Base-by-base conservation (phyloP, 2,329 filamentous ascomycete species). In the Aspergillus neotritici region DNA sequence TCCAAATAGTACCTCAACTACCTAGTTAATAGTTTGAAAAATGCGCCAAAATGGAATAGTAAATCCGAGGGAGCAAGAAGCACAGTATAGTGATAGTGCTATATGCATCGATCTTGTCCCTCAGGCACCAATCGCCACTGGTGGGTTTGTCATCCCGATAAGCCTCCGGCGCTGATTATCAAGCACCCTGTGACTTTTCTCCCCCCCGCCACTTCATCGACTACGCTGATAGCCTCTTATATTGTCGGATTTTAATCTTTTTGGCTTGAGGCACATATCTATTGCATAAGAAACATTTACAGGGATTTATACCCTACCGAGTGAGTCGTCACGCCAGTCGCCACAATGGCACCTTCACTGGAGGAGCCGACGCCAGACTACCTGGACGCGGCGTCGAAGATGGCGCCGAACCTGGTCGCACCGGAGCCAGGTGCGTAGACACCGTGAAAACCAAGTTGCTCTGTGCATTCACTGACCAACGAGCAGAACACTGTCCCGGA, bases 401-500 rank as follows among this genome's bases (percentile, higher is more conserved):
- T 79, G 43, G 83, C 86, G 40, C 89, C 91, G 1, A 78, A 87
- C 51, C 84, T 98, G 41, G 86, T 97, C 51, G 93, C 93, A 14
- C 91, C 93, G 32, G 90, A 97, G 63, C 91, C 91, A 61, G 79
- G 77, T 79, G 69, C 41, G 61, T 34, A 16, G n/a, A 17, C 43
- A 31, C 16, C 37, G 39, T 45, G 11, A 33, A 39, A 39, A 36
- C 13, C 5, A 34, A 25, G 34, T 17, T 14, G 7, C 11, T 10
- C 32, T 36, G 15, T 14, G 37, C 40, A 13, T 14, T 31, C 17
- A 40, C 41, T 50, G 40, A 51, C 32, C 34, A 9, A 4, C 30
- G 6, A 17, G 13, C 41, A 71, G 89, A 97, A 68, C 90, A 97
- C 73, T 98, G 93, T 61, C 91, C 91, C 3, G 93, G 93, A 1